phyloP scores from a whole-genome alignment of 441 rosid genomes.

The Gossypium lobatum region DNA sequence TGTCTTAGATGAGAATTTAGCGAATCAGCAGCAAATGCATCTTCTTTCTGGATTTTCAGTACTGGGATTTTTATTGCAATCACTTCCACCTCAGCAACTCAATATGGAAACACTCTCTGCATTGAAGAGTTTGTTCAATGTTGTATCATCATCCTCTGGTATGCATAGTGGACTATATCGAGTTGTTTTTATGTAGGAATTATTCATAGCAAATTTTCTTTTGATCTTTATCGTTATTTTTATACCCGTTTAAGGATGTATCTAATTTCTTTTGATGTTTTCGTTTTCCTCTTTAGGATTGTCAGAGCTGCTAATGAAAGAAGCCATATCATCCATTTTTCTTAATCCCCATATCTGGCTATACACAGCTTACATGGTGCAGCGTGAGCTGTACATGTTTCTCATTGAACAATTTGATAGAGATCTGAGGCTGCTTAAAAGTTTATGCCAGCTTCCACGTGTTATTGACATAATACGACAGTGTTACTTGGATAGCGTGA shows the following conservation, averaged over 20 bases:
- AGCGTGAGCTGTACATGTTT: constrained; percentile 97
- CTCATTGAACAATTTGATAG: constrained; percentile 85
- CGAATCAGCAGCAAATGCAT: constrained; percentile 97
- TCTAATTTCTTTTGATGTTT: constrained; percentile 10
- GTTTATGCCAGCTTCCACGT: constrained; percentile 78
- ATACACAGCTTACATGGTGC: constrained; percentile 76
- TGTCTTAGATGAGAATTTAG: constrained; percentile 88
- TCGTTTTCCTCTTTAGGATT: constrained; percentile 43
- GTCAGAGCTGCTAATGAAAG: constrained; percentile 79
- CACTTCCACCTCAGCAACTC: constrained; percentile 87
- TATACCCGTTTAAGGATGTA: not conserved
- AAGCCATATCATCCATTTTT: constrained; percentile 84
- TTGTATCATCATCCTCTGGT: constrained; percentile 75
- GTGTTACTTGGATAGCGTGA: constrained; percentile 82
- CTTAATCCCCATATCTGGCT: constrained; percentile 92
- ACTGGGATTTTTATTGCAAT: constrained; percentile 90
- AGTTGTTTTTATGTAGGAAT: constrained; percentile 9
- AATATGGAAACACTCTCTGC: constrained; percentile 93
- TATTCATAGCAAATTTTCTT: constrained; percentile 15
- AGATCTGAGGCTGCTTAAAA: constrained; percentile 73
- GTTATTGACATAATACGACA: constrained; percentile 77
- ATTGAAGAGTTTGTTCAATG: constrained; percentile 77
- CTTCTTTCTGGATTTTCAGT: constrained; percentile 91
- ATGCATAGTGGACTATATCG: constrained; percentile 26
- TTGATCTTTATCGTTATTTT: not conserved